phyloP scores from a whole-genome alignment of 2,329 filamentous ascomycete genomes.

The Furcasterigmium sp. region DNA sequence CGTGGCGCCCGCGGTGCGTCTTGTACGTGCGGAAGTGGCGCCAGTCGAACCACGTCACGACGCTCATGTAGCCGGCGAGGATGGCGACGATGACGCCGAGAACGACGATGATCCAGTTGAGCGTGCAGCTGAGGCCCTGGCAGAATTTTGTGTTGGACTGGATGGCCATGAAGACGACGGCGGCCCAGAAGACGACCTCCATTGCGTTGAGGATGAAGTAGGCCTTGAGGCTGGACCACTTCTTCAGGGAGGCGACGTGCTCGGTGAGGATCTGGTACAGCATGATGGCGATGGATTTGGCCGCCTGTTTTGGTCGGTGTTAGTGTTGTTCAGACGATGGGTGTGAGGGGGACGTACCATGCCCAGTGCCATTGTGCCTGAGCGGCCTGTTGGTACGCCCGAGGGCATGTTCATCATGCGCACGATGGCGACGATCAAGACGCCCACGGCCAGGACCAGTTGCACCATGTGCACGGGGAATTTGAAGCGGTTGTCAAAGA shows the following conservation, averaged over 20 bases:
- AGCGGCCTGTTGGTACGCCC: conserved; percentile 1
- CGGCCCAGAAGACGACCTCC: conserved; percentile 19
- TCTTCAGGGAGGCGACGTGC: conserved; percentile 17
- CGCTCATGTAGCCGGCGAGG: too few species aligned
- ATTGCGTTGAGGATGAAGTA: conserved; percentile 17
- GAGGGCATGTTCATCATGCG: conserved; percentile 6
- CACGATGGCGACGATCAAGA: conserved; percentile 5
- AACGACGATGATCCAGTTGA: conserved; percentile 6
- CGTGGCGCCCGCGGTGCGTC: too few species aligned
- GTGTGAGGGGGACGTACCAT: conserved; percentile 4
- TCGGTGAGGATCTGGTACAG: conserved; percentile 31
- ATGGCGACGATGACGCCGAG: too few species aligned
- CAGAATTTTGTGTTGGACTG: conserved; percentile 4
- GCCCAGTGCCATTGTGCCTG: conserved; percentile 7
- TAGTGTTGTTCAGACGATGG: too few species aligned
- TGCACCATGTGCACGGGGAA: conserved; percentile 9
- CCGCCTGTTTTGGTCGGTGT: not conserved
- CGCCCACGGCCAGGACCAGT: conserved; percentile 4
- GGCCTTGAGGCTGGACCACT: conserved; percentile 16
- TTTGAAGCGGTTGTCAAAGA: too few species aligned
- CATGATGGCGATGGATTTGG: conserved; percentile 12
- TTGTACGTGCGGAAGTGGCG: too few species aligned
- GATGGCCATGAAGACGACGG: conserved; percentile 13
- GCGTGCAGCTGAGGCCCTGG: conserved; percentile 1
- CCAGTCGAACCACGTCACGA: conserved; percentile 9